These are phyloP conservation scores for Mariannaea sp. DNA, from an alignment of 2,329 filamentous ascomycete genomes.

Conservation along the genomic window DNA sequence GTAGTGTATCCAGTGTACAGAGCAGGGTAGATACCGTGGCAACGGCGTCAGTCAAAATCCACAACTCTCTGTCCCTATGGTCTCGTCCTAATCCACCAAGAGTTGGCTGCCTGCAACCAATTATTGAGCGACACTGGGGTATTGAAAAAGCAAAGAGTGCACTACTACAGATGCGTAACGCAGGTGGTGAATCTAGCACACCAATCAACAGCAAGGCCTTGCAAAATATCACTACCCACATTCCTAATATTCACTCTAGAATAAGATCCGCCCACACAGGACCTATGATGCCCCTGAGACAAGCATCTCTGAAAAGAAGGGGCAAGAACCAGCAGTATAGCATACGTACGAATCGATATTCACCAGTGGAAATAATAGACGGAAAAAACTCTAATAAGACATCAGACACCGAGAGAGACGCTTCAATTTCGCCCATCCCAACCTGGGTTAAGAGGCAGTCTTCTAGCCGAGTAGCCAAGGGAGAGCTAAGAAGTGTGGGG, in stretches of 20 bases:
- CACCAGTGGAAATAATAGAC: constrained; percentile 7
- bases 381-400: constrained; percentile 13
- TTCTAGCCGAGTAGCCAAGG: background rate
- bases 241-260: background rate
- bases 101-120: constrained; percentile 48
- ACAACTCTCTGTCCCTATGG: constrained; percentile 57
- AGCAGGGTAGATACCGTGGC: constrained; percentile 59
- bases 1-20: constrained; percentile 46
- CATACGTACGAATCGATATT: background rate
- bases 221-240: background rate
- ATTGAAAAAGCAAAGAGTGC: constrained; percentile 48
- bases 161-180: constrained; percentile 42
- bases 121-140: constrained; percentile 57
- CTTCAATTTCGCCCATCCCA: background rate
- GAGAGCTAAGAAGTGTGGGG: constrained; percentile 1
- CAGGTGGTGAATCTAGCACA: constrained; percentile 16
- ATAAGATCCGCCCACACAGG: constrained; percentile 7
- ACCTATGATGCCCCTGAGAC: constrained; percentile 29
- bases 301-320: constrained; percentile 29
- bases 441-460: background rate
- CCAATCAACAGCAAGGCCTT: background rate
- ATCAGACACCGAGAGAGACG: background rate
- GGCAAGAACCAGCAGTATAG: background rate
- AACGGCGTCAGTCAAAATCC: constrained; percentile 55
- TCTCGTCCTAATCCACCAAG: constrained; percentile 48